Percentiles rank a stretch among this genome's conserved stretches.
phyloP scores from a whole-genome alignment of 1,284 basidiomycete genomes.

The Ustilago vetiveriae region DNA sequence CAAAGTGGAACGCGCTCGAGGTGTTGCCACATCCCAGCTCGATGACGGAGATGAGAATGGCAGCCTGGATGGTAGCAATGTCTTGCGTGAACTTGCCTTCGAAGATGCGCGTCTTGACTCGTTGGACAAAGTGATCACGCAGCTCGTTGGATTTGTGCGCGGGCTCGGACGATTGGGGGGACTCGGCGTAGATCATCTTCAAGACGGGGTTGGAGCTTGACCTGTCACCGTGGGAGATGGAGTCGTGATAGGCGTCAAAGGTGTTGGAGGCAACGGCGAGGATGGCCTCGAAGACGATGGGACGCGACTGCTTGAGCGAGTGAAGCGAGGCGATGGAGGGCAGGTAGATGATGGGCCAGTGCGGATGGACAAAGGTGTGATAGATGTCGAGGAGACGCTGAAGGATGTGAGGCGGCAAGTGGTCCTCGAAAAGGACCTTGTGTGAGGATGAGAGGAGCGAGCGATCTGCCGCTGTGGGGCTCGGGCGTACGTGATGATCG shows the following conservation, averaged over 20 bases:
- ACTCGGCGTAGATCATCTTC: constrained; percentile 24
- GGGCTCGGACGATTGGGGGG: constrained; percentile 16
- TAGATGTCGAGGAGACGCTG: constrained; percentile 45
- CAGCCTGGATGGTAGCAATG: constrained; percentile 41
- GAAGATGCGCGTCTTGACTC: constrained; percentile 42
- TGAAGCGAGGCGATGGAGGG: constrained; percentile 47
- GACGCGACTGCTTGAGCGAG: constrained; percentile 29
- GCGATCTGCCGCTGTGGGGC: constrained; percentile 13
- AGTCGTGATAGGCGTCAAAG: constrained; percentile 32
- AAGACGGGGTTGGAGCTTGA: constrained; percentile 18
- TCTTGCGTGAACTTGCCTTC: constrained; percentile 38
- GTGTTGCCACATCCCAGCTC: constrained; percentile 43
- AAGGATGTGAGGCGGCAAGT: constrained; percentile 27
- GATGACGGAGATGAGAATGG: constrained; percentile 47
- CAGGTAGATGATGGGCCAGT: constrained; percentile 55
- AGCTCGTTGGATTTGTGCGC: constrained; percentile 37
- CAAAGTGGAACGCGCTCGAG: constrained; percentile 48
- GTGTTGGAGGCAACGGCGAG: constrained; percentile 49
- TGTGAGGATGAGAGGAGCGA: constrained; percentile 2
- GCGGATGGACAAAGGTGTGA: constrained; percentile 48
- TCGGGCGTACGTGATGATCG: constrained; percentile 19
- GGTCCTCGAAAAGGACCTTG: constrained; percentile 22
- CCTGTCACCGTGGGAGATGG: constrained; percentile 9
- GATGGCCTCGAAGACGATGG: constrained; percentile 49
- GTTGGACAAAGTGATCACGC: constrained; percentile 35